Base-by-base conservation (phyloP, 1,284 basidiomycete genomes). In the Fomitopsis palustris region DNA sequence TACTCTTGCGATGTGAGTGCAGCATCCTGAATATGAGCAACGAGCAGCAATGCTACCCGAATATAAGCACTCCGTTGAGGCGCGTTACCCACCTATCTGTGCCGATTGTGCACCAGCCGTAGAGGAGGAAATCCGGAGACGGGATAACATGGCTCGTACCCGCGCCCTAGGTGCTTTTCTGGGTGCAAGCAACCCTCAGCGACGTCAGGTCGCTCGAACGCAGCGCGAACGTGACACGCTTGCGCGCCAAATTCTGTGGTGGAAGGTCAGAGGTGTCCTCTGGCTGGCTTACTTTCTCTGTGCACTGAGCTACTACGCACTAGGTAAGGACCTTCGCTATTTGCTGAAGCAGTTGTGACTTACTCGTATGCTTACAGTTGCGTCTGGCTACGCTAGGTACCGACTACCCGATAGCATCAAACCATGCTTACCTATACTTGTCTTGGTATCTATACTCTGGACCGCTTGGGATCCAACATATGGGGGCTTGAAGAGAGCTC, bases 51-150 rank as follows among this genome's bases (percentile, higher is more conserved):
- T 78, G 61, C 80, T 94, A 8, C 85, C 87, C 0, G 80, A 80
- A 21, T 96, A 96, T 72, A 81, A 84, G 37, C 80, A 81, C 56
- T 90, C 88, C 0, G 77, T 96, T 25, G 84, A 95, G 66, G 65
- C 76, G 5, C 89, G 95, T 7, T 96, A 96, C 70, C 94, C 95
- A 14, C 90, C 90, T 1, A 87, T 96, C 17, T 97, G 95, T 71
- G 75, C 78, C 0, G 70, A 76, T 2, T 97, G 95, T 67, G 78
- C 84, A 35, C 88, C 90, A 0, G 81, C 80, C 0, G 92, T 96
- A 0, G 91, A 95, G 64, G 89, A 89, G 37, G 87, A 91, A 62
- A 88, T 97, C 55, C 77, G 79, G 53, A 81, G 81, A 62, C 88
- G 89, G 63, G 88, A 96, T 65, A 81, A 87, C 58, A 90, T 92